Evolutionary conservation across 208 protist genomes (phyloP).

Genomic region (Trypanosoma lewisi): DNA sequence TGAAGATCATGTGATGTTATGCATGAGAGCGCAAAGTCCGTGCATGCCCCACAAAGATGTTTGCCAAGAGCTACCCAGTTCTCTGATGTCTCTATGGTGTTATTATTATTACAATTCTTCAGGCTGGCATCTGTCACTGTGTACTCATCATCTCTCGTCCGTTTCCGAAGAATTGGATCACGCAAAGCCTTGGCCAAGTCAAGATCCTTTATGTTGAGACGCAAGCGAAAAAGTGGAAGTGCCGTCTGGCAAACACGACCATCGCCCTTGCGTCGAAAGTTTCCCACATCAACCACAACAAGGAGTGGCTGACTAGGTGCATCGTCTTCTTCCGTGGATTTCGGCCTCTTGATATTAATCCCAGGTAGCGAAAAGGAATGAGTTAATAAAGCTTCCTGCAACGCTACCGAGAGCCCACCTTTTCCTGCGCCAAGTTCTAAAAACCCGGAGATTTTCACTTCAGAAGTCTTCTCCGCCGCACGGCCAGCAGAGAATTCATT

Average conservation of each 20-base stretch:
- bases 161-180: constrained; percentile 4
- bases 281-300: constrained; percentile 63
- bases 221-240: constrained; percentile 51
- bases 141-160: not conserved
- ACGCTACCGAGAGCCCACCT: constrained; percentile 59
- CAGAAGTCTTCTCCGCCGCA: too few species aligned
- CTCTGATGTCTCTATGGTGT: not conserved
- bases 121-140: too few species aligned
- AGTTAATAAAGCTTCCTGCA: constrained; percentile 45
- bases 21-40: constrained; percentile 76
- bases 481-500: not conserved
- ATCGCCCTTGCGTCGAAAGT: constrained; percentile 71
- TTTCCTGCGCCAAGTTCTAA: constrained; percentile 79
- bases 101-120: not conserved
- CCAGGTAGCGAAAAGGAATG: not conserved
- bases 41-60: constrained; percentile 77
- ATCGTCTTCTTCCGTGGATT: not conserved
- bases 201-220: constrained; percentile 81
- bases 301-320: constrained; percentile 19
- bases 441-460: constrained; percentile 30
- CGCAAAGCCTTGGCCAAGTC: constrained; percentile 42
- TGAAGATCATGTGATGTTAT: constrained; percentile 31
- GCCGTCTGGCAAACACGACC: constrained; percentile 50
- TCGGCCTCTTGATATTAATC: not conserved
- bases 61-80: constrained; percentile 65